Percentiles rank a stretch among this genome's conserved stretches.
Conservation (phyloP, 495 filamentous ascomycete species). For the Poronia punctata region DNA sequence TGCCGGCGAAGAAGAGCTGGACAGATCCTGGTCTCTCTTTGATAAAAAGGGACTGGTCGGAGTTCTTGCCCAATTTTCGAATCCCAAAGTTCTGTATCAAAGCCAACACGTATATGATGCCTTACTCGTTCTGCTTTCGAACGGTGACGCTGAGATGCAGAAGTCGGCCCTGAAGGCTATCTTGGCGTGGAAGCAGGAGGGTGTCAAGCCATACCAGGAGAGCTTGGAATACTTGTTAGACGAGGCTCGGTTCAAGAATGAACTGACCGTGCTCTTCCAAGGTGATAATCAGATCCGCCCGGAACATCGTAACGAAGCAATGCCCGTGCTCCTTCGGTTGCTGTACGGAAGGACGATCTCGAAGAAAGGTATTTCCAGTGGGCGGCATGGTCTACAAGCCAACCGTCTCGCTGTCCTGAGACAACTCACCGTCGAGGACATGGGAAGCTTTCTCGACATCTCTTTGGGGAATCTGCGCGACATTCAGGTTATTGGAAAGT, state of each 20-base stretch:
- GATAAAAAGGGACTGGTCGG: constrained; percentile 76
- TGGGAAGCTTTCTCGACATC: constrained; percentile 74
- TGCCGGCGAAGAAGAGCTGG: constrained; percentile 37
- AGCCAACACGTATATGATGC: constrained; percentile 68
- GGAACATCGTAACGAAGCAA: constrained; percentile 61
- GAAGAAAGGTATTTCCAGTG: constrained; percentile 61
- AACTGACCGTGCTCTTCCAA: constrained; percentile 79
- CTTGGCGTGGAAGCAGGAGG: constrained; percentile 76
- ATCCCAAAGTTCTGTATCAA: constrained; percentile 75
- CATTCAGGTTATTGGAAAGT: constrained; percentile 48
- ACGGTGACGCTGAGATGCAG: constrained; percentile 86
- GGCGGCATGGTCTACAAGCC: constrained; percentile 53
- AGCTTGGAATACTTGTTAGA: constrained; percentile 84
- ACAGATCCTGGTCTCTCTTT: constrained; percentile 46
- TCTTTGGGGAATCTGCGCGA: constrained; percentile 63
- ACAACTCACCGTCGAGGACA: constrained; percentile 51
- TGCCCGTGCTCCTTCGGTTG: constrained; percentile 80
- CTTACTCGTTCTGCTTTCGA: constrained; percentile 65
- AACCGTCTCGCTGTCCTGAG: constrained; percentile 52
- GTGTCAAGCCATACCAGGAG: constrained; percentile 73
- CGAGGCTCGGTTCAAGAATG: constrained; percentile 84
- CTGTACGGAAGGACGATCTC: constrained; percentile 86
- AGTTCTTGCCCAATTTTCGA: constrained; percentile 77
- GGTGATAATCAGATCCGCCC: constrained; percentile 69
- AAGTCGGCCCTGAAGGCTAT: constrained; percentile 77